Base-by-base conservation (phyloP, 352 stramenopile species). In the Pythium apleroticum region DNA sequence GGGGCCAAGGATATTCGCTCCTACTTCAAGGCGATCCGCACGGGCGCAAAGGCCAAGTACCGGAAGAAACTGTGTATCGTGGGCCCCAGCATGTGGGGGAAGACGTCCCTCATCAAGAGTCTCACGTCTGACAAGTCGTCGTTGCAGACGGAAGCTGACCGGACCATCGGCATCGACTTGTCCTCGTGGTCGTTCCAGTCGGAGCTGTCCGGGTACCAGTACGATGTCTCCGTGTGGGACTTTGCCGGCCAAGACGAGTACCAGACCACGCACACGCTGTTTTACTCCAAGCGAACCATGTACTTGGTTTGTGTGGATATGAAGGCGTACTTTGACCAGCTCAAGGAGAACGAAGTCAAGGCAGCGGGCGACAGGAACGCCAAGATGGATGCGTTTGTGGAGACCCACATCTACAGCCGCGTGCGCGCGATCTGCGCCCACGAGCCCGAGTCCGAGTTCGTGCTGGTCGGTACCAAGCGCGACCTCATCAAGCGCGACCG, bases 101-200 rank as follows among this genome's bases (percentile, higher is more conserved):
- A 76, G 31, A 78, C 72, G 0, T 76, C 68, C 17, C 59, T 78
- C 33, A 74, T 78, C 59, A 78, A 78, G 28, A 74, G 57, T 37
- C 57, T 75, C 19, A 74, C 30, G 5, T 52, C 20, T 20, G 50
- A 65, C 5, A 33, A 35, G 8, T 17, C 64, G 1, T 65, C 48
- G 7, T 59, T 68, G 5, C 64, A 76, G 48, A 31, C 31, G 0
- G 57, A 56, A 8, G 68, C 71, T 19, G 35, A 46, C 8, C 72
- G 68, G 4, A 78, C 72, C 0, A 72, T 74, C 22, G 72, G 72
- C 6, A 73, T 78, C 15, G 68, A 78, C 30, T 54, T 69, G 12
- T 69, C 71, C 24, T 45, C 71, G 11, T 77, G 67, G 67, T 50
- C 57, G 25, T 77, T 77, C n/a, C 52, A 52, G 0, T 31, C 46